phyloP scores from a whole-genome alignment of 2,329 filamentous ascomycete species.

The Lecanoromycetidae sp. region DNA sequence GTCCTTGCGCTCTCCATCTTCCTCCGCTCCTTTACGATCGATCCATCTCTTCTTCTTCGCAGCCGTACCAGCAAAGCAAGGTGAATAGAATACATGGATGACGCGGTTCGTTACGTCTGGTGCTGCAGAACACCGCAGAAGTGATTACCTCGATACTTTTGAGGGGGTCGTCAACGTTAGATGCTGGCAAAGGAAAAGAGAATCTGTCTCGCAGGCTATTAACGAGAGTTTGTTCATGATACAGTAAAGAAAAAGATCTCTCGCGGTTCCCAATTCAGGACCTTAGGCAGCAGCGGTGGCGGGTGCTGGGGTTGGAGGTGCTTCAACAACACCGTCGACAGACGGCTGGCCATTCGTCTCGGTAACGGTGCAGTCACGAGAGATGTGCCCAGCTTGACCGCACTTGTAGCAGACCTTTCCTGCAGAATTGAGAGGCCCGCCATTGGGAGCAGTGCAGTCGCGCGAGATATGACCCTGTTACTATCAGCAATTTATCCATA shows the following conservation, averaged over 20 bases:
- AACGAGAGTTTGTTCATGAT: constrained; percentile 12
- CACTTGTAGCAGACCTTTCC: constrained; percentile 99
- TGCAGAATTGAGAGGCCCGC: constrained; percentile 84
- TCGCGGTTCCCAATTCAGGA: neutral
- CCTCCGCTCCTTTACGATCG: constrained; percentile 18
- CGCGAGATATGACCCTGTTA: constrained; percentile 67
- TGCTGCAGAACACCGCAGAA: constrained; percentile 5
- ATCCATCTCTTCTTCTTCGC: constrained; percentile 10
- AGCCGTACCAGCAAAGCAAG: constrained; percentile 13
- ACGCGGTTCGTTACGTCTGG: constrained; percentile 12
- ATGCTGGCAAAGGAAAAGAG: constrained; percentile 1
- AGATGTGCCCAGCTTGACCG: constrained; percentile 90
- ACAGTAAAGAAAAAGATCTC: constrained; percentile 3
- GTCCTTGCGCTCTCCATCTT: constrained; percentile 22
- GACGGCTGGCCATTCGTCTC: constrained; percentile 36
- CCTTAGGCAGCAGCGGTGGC: constrained; percentile 34
- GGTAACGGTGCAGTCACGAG: constrained; percentile 81
- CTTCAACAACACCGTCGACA: constrained; percentile 27
- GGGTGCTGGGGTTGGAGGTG: constrained; percentile 17
- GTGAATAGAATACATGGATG: constrained; percentile 14
- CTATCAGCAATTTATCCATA: neutral
- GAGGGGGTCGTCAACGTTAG: constrained; percentile 8
- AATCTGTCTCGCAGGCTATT: neutral
- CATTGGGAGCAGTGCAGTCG: constrained; percentile 94
- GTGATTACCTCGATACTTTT: constrained; percentile 7